A percentile compares a stretch with the other conserved stretches of the same genome.
Conservation (phyloP, 2,329 filamentous ascomycete genomes). For the Aspergillus phoenicis region DNA sequence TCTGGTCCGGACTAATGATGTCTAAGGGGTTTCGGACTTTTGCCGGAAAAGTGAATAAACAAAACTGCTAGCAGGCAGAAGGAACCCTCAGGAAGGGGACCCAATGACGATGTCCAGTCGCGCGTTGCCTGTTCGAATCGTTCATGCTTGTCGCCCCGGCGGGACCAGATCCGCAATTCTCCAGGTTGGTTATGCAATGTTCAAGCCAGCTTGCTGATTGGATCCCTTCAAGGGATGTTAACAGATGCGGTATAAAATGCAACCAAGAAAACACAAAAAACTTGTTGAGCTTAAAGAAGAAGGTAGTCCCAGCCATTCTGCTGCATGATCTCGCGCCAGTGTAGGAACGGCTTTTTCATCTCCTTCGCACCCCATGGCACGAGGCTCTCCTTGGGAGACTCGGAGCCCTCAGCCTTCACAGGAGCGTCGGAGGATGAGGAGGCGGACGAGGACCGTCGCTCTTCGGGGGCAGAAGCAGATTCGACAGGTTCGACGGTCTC, state of each 20-base stretch:
- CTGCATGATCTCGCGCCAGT: constrained; percentile 94
- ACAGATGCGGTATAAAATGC: constrained; percentile 17
- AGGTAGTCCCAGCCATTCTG: constrained; percentile 90
- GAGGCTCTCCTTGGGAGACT: constrained; percentile 17
- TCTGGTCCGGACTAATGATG: background rate
- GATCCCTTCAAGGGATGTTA: constrained; percentile 24
- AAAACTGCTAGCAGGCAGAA: background rate
- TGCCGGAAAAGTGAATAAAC: background rate
- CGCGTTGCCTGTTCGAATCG: background rate
- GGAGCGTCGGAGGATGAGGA: constrained; percentile 10
- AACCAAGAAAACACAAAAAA: constrained; percentile 15
- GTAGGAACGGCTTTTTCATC: constrained; percentile 64
- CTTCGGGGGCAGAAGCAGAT: constrained; percentile 8
- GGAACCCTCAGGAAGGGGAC: background rate
- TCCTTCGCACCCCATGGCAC: constrained; percentile 21
- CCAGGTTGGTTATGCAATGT: constrained; percentile 16
- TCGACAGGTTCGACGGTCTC: constrained; percentile 64
- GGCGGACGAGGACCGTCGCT: constrained; percentile 12
- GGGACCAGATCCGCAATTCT: background rate
- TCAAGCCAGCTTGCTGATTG: constrained; percentile 23
- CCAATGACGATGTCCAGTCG: background rate
- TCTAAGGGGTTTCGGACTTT: background rate
- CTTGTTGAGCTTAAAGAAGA: constrained; percentile 66
- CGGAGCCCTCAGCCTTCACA: constrained; percentile 26
- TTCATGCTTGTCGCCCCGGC: background rate